phyloP scores from a whole-genome alignment of 176 grass and related monocot genomes.

The Tillandsia fasciculata region DNA sequence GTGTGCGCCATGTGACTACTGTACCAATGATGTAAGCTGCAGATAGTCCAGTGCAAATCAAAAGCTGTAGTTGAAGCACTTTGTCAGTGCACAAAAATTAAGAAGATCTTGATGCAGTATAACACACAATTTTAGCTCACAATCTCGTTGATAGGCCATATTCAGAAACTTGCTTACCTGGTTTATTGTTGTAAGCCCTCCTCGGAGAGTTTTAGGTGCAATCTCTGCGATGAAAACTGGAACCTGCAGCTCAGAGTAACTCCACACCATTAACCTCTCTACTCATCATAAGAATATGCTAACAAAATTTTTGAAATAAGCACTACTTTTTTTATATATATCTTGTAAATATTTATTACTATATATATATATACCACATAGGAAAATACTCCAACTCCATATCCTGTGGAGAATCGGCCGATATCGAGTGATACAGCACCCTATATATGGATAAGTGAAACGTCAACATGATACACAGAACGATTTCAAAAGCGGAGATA shows the following conservation, averaged over 20 bases:
- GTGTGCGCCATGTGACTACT: constrained; percentile 30
- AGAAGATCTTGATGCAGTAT: neutral
- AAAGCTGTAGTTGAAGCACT: constrained; percentile 27
- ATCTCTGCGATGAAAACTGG: constrained; percentile 75
- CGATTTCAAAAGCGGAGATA: neutral
- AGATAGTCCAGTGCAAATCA: constrained; percentile 32
- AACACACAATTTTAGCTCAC: neutral
- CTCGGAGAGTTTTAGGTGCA: constrained; percentile 43
- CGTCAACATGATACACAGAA: neutral
- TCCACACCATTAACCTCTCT: too few species aligned
- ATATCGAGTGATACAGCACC: constrained; percentile 29
- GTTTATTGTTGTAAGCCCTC: constrained; percentile 50
- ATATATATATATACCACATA: constrained; percentile 32
- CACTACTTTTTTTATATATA: too few species aligned
- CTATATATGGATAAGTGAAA: constrained; percentile 10
- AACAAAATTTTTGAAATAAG: too few species aligned
- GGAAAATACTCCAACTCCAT: constrained; percentile 45
- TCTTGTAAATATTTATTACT: too few species aligned
- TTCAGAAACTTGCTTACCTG: constrained; percentile 12
- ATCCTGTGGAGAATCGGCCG: constrained; percentile 41
- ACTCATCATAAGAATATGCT: too few species aligned
- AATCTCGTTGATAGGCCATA: neutral
- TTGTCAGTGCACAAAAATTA: neutral
- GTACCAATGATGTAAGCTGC: constrained; percentile 36
- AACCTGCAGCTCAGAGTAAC: constrained; percentile 15